Evolutionary conservation across 2,329 filamentous ascomycete species (phyloP), one percentile per base, ranked within the genome.

Genomic region (Clathrospora elynae): DNA sequence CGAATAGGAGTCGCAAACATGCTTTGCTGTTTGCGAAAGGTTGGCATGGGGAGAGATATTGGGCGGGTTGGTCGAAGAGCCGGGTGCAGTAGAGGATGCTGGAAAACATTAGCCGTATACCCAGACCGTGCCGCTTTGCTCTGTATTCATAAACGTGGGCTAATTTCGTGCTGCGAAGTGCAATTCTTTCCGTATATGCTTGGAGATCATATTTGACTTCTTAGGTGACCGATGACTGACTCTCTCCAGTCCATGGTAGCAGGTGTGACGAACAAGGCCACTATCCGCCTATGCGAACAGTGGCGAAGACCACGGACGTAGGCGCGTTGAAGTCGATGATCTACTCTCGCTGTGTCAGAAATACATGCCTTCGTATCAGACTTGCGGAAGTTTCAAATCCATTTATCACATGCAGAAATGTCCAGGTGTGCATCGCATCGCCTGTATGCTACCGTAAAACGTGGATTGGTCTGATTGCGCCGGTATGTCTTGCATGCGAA

Each of bases 341-440:
- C 63, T 57, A 42, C 62, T 58, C 54, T 56, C 51, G 51, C 46
- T 59, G 64, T 62, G 49, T 67, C 63, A 67, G 62, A 66, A 56
- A 53, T 48, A 19, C 43, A 46, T 49, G 35, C 36, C 49, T 45
- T 46, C 60, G 66, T 70, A 59, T 67, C 65, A 68, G 57, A 54
- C 22, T 52, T 39, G 47, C 61, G 55, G 55, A 43, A 62, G 66
- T 70, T 69, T 68, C 66, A 67, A 42, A 50, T 62, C 49, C 32
- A 61, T 56, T 57, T 46, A 55, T 56, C 53, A 56, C 53, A 55
- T 55, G 52, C 46, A 54, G 34, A 48, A 45, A 46, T 19, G 39
- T 48, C 45, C 53, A 34, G 18, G 14, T 46, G 46, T 51, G 23
- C 39, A 37, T 43, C 19, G 32, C 28, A 44, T 42, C 30, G 35